phyloP scores from a whole-genome alignment of 1,139 yeast species.

The Pichia sp. region DNA sequence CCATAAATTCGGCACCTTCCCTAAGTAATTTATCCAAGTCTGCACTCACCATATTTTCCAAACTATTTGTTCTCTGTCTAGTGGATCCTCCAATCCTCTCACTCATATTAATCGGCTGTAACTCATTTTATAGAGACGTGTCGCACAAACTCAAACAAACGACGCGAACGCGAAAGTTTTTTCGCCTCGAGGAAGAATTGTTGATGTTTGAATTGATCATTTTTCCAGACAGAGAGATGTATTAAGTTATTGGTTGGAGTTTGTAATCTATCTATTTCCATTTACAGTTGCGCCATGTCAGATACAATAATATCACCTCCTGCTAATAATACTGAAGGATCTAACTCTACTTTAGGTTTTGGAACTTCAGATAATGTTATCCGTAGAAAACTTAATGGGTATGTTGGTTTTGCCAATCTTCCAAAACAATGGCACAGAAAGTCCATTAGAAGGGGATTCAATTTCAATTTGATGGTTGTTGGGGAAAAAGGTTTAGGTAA shows the following conservation, averaged over 20 bases:
- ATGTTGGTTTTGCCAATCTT: conserved; percentile 94
- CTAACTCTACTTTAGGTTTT: background rate
- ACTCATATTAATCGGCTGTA: too few species aligned
- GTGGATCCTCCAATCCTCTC: too few species aligned
- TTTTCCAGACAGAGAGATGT: too few species aligned
- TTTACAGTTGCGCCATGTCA: background rate
- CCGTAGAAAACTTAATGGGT: conserved; percentile 79
- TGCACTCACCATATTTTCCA: too few species aligned
- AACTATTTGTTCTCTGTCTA: too few species aligned
- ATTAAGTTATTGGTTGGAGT: too few species aligned
- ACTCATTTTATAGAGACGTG: too few species aligned
- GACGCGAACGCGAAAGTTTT: too few species aligned
- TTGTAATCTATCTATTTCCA: too few species aligned
- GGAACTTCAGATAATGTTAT: conserved; percentile 32
- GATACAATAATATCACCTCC: background rate
- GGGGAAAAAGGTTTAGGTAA: conserved; percentile 95
- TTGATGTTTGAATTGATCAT: too few species aligned
- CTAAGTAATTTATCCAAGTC: conserved; percentile 25
- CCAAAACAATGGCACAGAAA: conserved; percentile 99
- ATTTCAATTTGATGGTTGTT: conserved; percentile 79
- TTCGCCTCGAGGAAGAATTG: too few species aligned
- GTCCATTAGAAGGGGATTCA: conserved; percentile 90
- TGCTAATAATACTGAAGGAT: background rate
- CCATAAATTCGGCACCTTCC: conserved; percentile 55
- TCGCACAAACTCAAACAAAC: too few species aligned